Conservation (phyloP, 108 stramenopile species). For the Pseudonitzschia multiseries region DNA sequence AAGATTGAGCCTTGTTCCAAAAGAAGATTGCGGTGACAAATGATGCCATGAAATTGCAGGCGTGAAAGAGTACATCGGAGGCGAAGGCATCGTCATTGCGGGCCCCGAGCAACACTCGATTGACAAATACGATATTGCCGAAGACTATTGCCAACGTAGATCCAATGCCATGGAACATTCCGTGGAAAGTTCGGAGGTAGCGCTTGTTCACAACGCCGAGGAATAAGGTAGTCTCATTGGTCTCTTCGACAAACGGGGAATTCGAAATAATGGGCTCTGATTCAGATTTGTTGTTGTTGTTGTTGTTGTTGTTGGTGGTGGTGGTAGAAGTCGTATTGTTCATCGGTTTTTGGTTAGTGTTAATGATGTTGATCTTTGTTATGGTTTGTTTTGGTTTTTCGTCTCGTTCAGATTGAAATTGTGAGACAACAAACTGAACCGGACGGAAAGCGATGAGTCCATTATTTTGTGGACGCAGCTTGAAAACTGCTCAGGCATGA, state of each 20-base stretch:
- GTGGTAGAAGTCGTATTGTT: not conserved
- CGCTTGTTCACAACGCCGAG: not conserved
- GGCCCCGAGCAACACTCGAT: not conserved
- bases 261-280: not conserved
- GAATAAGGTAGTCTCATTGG: not conserved
- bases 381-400: not conserved
- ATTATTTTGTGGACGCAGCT: too few relatives aligned
- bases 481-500: too few relatives aligned
- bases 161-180: not conserved
- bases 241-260: not conserved
- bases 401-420: not conserved
- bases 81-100: not conserved
- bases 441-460: too few relatives aligned
- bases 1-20: slow-evolving; percentile 4
- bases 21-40: not conserved
- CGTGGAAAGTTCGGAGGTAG: not conserved
- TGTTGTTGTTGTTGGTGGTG: not conserved
- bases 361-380: not conserved
- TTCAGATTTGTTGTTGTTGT: not conserved
- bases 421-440: not conserved
- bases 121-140: not conserved
- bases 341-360: not conserved
- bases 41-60: not conserved
- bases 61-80: not conserved
- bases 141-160: not conserved